Base-by-base conservation (phyloP, 352 stramenopile genomes). In the Phytophthora sojae region DNA sequence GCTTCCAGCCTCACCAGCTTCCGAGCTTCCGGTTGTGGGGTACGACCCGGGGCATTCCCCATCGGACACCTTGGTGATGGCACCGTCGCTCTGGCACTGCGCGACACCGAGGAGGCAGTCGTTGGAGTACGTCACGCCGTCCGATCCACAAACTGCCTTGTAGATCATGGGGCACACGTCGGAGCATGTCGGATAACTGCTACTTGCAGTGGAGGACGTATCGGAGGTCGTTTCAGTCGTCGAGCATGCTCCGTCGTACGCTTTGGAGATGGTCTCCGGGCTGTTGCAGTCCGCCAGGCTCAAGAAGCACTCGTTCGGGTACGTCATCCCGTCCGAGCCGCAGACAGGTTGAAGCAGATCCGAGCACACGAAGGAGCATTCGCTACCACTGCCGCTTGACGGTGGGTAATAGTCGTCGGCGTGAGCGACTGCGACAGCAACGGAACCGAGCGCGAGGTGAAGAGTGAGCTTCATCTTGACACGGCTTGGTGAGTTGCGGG, bases 81-180 rank as follows among this genome's bases (percentile, higher is more conserved):
- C 30, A 7, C 65, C 64, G 4, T 21, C 44, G 8, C 63, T 79
- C 21, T 32, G 17, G 64, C 80, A 88, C 23, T 69, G 35, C 1
- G 63, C 64, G 30, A 76, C 51, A 4, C 23, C 39, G 9, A 84
- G 65, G n/a, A 68, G 54, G 30, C 77, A 84, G 39, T 57, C 56
- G 61, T 77, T 84, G 9, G 49, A 12, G 56, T 84, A 84, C 4
- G 61, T 77, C n/a, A 61, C 37, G 14, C 71, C 68, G 21, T 82
- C 53, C 8, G 71, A 73, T 0, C 75, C 69, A 51, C 69, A 76
- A 2, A 76, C 64, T n/a, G 74, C 65, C 3, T 57, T 39, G 62
- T 77, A 81, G 58, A 80, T 69, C 53, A 61, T 45, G 14, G 64
- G 42, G 50, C 74, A 81, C 12, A 62, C 57, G 19, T 77, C 58